These are phyloP conservation scores for Coemansia sp. DNA, from an alignment of 192 early-diverging fungal species.

Conservation along the genomic window DNA sequence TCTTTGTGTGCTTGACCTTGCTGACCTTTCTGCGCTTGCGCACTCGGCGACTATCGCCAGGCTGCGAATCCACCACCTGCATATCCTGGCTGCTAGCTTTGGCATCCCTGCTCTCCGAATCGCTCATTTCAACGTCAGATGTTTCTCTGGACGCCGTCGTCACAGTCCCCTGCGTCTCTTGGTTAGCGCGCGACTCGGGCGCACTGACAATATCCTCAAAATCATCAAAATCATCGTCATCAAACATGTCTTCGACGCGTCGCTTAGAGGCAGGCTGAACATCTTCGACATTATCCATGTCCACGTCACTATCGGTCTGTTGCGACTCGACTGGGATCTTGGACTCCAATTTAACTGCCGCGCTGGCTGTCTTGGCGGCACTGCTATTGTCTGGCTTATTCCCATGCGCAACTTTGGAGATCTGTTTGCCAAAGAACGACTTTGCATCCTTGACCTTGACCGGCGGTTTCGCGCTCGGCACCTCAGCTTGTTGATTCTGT, in stretches of 20 bases:
- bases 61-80: slow-evolving; percentile 9
- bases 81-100: slow-evolving; percentile 3
- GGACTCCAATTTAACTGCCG: background rate
- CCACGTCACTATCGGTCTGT: slow-evolving; percentile 18
- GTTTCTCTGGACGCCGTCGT: slow-evolving; percentile 2
- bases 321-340: background rate
- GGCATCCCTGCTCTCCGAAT: slow-evolving; percentile 9
- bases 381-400: background rate
- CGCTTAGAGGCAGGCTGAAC: slow-evolving; percentile 10
- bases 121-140: slow-evolving; percentile 45
- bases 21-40: slow-evolving; percentile 55
- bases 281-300: slow-evolving; percentile 24
- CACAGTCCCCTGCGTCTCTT: slow-evolving; percentile 8
- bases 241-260: slow-evolving; percentile 56
- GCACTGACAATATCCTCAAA: slow-evolving; percentile 5
- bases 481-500: background rate
- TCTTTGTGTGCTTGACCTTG: slow-evolving; percentile 49
- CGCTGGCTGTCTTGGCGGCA: background rate
- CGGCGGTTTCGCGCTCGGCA: background rate
- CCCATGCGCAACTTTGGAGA: slow-evolving; percentile 8
- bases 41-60: slow-evolving; percentile 22
- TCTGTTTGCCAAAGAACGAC: slow-evolving; percentile 43
- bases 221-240: slow-evolving; percentile 31
- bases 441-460: slow-evolving; percentile 11
- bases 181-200: background rate